Percentiles rank a stretch among this genome's conserved stretches.
Evolutionary conservation across 108 stramenopile genomes (phyloP).

Genomic region (Nannochloropsis granulata): DNA sequence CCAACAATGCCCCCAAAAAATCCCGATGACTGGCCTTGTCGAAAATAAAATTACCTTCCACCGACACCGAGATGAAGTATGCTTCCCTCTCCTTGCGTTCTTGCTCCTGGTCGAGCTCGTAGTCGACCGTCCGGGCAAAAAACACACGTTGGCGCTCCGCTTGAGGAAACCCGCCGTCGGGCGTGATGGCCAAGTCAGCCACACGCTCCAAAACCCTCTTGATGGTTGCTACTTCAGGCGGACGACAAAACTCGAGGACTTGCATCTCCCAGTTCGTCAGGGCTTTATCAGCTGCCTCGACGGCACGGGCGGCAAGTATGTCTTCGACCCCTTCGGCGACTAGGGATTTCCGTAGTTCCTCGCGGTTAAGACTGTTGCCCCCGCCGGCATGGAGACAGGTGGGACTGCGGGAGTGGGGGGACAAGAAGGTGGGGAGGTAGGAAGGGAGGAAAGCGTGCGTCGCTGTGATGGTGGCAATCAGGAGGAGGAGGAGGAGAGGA

Average conservation of each 20-base stretch:
- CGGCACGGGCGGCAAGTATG: background rate
- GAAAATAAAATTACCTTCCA: constrained; percentile 25
- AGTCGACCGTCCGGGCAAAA: background rate
- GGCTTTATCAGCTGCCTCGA: background rate
- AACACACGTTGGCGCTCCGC: constrained; percentile 17
- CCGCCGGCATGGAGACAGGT: background rate
- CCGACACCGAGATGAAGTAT: constrained; percentile 4
- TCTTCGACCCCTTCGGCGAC: background rate
- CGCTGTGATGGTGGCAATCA: too few species aligned
- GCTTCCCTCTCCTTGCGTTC: background rate
- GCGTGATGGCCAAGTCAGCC: background rate
- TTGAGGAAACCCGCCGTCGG: background rate
- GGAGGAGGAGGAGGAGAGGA: too few species aligned
- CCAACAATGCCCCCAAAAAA: constrained; percentile 11
- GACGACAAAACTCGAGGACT: background rate
- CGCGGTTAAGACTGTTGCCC: background rate
- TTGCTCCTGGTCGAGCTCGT: background rate
- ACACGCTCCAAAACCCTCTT: background rate
- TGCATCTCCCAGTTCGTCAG: background rate
- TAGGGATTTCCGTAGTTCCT: background rate
- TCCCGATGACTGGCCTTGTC: constrained; percentile 18
- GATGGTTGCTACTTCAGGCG: background rate
- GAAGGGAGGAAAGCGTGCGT: too few species aligned
- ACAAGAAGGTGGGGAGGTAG: too few species aligned
- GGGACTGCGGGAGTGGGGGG: too few species aligned